A percentile compares a stretch with the other conserved stretches of the same genome.
Conservation (phyloP, 805 yeast species). For the Wickerhamomyces tratensis region DNA sequence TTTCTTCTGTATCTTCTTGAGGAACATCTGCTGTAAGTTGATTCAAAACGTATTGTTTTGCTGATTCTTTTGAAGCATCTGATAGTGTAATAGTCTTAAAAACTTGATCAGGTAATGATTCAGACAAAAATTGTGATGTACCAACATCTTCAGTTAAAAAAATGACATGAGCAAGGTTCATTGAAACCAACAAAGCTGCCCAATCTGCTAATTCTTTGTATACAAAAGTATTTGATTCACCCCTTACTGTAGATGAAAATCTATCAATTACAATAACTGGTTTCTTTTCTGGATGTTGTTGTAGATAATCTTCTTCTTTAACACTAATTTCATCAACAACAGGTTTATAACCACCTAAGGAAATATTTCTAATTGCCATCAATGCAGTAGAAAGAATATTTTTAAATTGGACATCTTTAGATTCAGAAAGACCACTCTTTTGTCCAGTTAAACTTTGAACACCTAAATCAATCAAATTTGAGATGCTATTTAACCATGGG, state of each 20-base stretch:
- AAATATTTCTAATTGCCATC: constrained; percentile 63
- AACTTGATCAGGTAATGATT: constrained; percentile 79
- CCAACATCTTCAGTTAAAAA: constrained; percentile 83
- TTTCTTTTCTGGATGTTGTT: constrained; percentile 74
- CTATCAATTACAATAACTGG: constrained; percentile 83
- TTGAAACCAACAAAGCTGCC: constrained; percentile 69
- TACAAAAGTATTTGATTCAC: constrained; percentile 54
- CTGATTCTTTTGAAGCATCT: constrained; percentile 70
- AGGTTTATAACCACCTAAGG: constrained; percentile 35
- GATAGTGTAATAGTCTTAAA: constrained; percentile 65
- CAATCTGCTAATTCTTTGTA: constrained; percentile 77
- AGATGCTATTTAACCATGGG: constrained; percentile 80
- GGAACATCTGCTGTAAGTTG: constrained; percentile 32
- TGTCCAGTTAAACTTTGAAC: constrained; percentile 91
- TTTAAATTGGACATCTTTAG: constrained; percentile 72
- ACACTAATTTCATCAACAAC: constrained; percentile 22
- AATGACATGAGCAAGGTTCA: constrained; percentile 84
- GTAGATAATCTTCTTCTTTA: constrained; percentile 75
- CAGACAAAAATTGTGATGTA: constrained; percentile 53
- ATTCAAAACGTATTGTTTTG: constrained; percentile 57
- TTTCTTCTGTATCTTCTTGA: constrained; percentile 18
- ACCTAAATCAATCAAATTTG: constrained; percentile 73
- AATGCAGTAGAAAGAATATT: constrained; percentile 67
- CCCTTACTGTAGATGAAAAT: constrained; percentile 44
- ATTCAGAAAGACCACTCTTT: constrained; percentile 80